Percentiles rank a stretch among this genome's conserved stretches.
Evolutionary conservation across 495 filamentous ascomycete genomes (phyloP).

Genomic region (Lepraria neglecta): DNA sequence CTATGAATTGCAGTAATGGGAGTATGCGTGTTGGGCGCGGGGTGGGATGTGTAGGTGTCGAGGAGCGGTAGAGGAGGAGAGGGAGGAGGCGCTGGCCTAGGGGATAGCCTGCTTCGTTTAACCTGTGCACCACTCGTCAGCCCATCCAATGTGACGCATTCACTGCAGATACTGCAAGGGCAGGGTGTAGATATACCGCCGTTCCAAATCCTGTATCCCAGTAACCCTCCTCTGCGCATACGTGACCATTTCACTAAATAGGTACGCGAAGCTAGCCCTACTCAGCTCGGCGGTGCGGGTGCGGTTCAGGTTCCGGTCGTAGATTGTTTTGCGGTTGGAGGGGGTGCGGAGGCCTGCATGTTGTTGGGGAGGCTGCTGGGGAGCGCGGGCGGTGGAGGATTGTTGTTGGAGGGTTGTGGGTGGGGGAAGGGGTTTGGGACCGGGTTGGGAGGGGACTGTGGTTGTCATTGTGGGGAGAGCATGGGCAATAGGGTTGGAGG

Average conservation of each 20-base stretch:
- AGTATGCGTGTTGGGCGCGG: slow-evolving; percentile 82
- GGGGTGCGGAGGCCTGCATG: slow-evolving; percentile 78
- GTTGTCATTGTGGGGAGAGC: slow-evolving; percentile 13
- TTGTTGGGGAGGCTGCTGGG: slow-evolving; percentile 30
- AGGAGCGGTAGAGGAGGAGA: slow-evolving; percentile 80
- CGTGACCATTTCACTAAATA: slow-evolving; percentile 94
- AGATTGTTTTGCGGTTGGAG: slow-evolving; percentile 95
- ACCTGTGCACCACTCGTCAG: slow-evolving; percentile 18
- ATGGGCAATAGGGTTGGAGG: background rate
- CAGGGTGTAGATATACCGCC: slow-evolving; percentile 50
- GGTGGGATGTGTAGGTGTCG: slow-evolving; percentile 58
- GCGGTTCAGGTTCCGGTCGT: slow-evolving; percentile 89
- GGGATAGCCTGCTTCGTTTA: slow-evolving; percentile 92
- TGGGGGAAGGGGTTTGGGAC: slow-evolving; percentile 17
- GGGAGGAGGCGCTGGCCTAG: slow-evolving; percentile 92
- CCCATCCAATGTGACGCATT: too few species aligned
- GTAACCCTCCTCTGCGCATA: slow-evolving; percentile 89
- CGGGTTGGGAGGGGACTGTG: slow-evolving; percentile 13
- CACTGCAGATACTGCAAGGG: too few species aligned
- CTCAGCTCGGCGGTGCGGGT: slow-evolving; percentile 80
- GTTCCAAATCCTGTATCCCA: slow-evolving; percentile 88
- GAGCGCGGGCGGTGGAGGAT: slow-evolving; percentile 11
- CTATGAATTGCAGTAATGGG: slow-evolving; percentile 88
- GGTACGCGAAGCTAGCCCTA: slow-evolving; percentile 86
- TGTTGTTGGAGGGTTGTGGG: slow-evolving; percentile 18